These are phyloP conservation scores for Physaria fendleri DNA, from an alignment of 345 rosid species.

Conservation along the genomic window DNA sequence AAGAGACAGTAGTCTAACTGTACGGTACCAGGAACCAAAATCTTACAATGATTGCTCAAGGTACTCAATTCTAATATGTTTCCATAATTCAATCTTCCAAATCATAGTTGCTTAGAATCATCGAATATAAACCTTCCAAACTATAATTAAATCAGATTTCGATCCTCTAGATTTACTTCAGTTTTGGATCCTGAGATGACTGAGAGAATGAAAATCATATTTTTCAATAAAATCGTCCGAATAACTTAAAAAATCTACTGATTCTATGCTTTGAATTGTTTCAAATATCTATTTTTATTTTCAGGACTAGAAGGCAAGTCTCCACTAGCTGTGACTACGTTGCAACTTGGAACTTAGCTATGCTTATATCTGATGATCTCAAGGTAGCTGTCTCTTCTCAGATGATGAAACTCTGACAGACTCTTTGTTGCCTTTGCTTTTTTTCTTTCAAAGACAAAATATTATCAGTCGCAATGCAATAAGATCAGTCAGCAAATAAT, in stretches of 20 bases:
- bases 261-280: neutral
- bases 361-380: conserved; percentile 67
- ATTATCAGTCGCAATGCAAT: neutral
- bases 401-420: conserved; percentile 53
- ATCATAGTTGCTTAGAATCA: too few relatives aligned
- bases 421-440: neutral
- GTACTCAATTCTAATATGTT: conserved; percentile 32
- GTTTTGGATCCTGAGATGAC: neutral
- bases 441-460: neutral
- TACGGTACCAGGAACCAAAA: too few relatives aligned
- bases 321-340: conserved; percentile 67
- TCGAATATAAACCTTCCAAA: too few relatives aligned
- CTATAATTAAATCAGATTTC: too few relatives aligned
- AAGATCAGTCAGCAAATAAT: neutral
- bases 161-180: neutral
- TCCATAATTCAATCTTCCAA: too few relatives aligned
- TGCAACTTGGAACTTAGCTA: conserved; percentile 82
- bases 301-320: conserved; percentile 69
- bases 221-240: neutral
- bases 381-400: conserved; percentile 53
- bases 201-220: neutral
- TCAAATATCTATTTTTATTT: too few relatives aligned
- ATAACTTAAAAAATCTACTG: neutral
- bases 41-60: conserved; percentile 54
- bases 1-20: too few relatives aligned